A percentile compares a stretch with the other conserved stretches of the same genome.
These are phyloP conservation scores for Seminavis robusta DNA, from an alignment of 108 stramenopile species.

Conservation along the genomic window DNA sequence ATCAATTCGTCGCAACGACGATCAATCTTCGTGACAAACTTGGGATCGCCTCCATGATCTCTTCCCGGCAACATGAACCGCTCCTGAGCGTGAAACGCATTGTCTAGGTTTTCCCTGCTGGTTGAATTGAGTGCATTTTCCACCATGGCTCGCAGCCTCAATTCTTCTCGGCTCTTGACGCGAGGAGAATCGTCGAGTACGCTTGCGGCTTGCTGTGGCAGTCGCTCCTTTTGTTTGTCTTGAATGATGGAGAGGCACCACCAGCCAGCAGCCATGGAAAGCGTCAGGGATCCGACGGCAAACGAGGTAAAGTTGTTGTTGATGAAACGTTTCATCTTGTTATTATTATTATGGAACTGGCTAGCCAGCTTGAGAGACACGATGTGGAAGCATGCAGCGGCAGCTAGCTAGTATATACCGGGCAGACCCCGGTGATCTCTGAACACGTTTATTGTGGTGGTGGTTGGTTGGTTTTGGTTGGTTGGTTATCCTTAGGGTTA, in stretches of 20 bases:
- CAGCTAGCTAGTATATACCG: too few species aligned
- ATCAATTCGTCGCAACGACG: background rate
- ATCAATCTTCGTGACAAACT: background rate
- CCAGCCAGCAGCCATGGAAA: background rate
- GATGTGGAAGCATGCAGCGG: too few species aligned
- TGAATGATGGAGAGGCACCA: background rate
- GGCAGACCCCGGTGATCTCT: too few species aligned
- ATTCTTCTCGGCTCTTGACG: too few species aligned
- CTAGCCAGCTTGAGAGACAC: too few species aligned
- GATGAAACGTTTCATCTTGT: too few species aligned
- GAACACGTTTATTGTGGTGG: too few species aligned
- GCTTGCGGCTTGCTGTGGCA: background rate
- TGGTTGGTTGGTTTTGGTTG: too few species aligned
- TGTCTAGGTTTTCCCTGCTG: constrained; percentile 18
- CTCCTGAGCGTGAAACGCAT: constrained; percentile 4
- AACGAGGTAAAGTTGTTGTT: background rate
- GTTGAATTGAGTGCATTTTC: constrained; percentile 9
- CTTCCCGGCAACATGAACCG: constrained; percentile 5
- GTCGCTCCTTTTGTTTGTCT: background rate
- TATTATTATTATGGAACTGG: too few species aligned
- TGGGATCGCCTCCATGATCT: constrained; percentile 1
- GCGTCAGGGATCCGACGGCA: background rate
- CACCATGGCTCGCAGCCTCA: constrained; percentile 10
- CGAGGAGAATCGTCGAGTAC: too few species aligned
- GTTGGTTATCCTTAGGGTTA: too few species aligned